Base-by-base conservation (phyloP, 179 eudicot species). In the Camellia oleifera region DNA sequence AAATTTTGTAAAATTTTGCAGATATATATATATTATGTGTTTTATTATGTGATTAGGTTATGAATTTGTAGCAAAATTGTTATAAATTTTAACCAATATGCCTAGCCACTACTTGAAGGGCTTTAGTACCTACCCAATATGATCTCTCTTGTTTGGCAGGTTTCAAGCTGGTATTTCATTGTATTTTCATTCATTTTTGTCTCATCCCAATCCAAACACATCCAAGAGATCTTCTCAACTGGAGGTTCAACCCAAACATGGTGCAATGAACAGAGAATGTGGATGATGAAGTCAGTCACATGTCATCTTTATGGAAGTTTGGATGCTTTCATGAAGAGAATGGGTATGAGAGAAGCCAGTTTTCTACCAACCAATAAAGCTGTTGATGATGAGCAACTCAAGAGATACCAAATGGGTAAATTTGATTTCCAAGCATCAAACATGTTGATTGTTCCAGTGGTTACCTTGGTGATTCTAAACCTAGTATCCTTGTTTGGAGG, bases 311-410 rank as follows among this genome's bases (percentile, higher is more conserved):
- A 69, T 42, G 97, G 97, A 54, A 58, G 80, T 56, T 10, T 88
- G 0, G 86, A 88, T 5, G 87, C 81, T 1, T 60, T 85, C 2
- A 57, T 85, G 88, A 71, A 81, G 69, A 82, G 75, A 54, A 4
- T 90, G 3, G 93, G 93, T 5, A 13, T 86, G n/a, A 78, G 75
- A 64, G 75, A 92, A 79, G 86, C 91, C 18, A 87, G 23, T 26
- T 94, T 94, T 78, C 56, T 76, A 63, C 87, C 86, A 7, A 94
- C 98, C 5, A 87, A 85, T 62, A 94, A 94, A 72, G 91, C 78
- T 12, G 75, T 46, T 0, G 88, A 87, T 23, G 88, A 85, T 0
- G 89, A 88, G 68, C 78, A 83, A 78, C 62, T 4, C 1, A 83
- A 88, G 53, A 79, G 76, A 64, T 92, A 94, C 79, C 77, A 87